Conservation (phyloP, 169 alveolate species). For the Babesia divergens region DNA sequence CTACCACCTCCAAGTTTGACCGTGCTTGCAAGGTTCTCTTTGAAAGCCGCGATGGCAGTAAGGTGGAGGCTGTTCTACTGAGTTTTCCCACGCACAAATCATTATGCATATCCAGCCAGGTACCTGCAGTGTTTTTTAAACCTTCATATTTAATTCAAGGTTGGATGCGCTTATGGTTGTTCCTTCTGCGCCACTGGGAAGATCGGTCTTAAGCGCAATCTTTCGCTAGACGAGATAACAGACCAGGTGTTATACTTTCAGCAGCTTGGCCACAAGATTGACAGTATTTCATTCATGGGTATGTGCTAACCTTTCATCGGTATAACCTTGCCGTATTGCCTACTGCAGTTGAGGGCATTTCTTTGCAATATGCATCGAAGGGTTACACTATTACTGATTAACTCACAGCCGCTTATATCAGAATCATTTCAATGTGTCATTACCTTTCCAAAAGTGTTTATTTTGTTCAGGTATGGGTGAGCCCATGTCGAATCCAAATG, state of each 20-base stretch:
- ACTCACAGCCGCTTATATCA: too few species aligned
- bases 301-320: neutral
- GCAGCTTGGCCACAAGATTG: slow-evolving; percentile 71
- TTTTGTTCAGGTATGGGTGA: slow-evolving; percentile 80
- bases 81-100: slow-evolving; percentile 80
- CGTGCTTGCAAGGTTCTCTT: slow-evolving; percentile 78
- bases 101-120: slow-evolving; percentile 83
- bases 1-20: slow-evolving; percentile 65
- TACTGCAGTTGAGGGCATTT: neutral
- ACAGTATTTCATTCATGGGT: slow-evolving; percentile 85
- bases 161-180: slow-evolving; percentile 82
- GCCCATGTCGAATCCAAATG: slow-evolving; percentile 85
- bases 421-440: neutral
- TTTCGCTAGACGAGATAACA: slow-evolving; percentile 81
- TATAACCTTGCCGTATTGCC: neutral
- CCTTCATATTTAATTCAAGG: slow-evolving; percentile 29
- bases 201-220: slow-evolving; percentile 80
- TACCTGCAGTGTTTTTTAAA: neutral
- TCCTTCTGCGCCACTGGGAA: slow-evolving; percentile 86
- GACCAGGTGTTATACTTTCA: slow-evolving; percentile 81
- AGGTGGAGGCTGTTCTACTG: slow-evolving; percentile 79
- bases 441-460: neutral
- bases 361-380: neutral
- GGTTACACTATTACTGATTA: neutral
- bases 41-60: slow-evolving; percentile 75